Evolutionary conservation across 2,329 filamentous ascomycete species (phyloP).

Genomic region (Sphaerulina vaccinii): DNA sequence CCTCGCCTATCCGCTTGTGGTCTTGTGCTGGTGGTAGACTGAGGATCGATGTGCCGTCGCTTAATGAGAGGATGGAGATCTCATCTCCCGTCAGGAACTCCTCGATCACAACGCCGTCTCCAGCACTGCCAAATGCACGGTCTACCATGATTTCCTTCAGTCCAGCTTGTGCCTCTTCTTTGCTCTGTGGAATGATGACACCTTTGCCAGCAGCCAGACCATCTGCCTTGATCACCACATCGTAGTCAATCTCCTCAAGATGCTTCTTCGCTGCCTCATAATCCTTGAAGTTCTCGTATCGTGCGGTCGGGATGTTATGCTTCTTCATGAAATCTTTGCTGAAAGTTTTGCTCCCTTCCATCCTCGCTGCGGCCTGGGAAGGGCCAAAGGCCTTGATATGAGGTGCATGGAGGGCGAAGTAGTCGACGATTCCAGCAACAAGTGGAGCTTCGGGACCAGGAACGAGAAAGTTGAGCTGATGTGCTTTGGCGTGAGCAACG

Average conservation of each 20-base stretch:
- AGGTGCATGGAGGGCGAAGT: conserved; percentile 60
- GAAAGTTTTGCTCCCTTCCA: conserved; percentile 97
- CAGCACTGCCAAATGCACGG: conserved; percentile 80
- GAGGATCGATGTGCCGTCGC: conserved; percentile 80
- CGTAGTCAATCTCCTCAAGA: conserved; percentile 66
- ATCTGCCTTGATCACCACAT: conserved; percentile 89
- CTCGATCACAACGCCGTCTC: conserved; percentile 90
- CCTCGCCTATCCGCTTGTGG: conserved; percentile 92
- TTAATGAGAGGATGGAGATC: conserved; percentile 86
- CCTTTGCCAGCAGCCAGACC: conserved; percentile 94
- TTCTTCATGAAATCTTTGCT: conserved; percentile 97
- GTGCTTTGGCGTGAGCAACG: conserved; percentile 69
- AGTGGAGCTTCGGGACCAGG: conserved; percentile 92
- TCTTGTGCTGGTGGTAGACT: conserved; percentile 90
- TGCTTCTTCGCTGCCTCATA: conserved; percentile 54
- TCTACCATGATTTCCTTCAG: conserved; percentile 88
- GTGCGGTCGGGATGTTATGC: conserved; percentile 84
- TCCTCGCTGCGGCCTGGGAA: conserved; percentile 74
- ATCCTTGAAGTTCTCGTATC: conserved; percentile 75
- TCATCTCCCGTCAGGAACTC: conserved; percentile 91
- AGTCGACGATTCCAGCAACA: conserved; percentile 82
- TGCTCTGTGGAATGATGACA: conserved; percentile 80
- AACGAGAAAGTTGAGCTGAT: conserved; percentile 77
- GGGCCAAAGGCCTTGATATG: conserved; percentile 80
- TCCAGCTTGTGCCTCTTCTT: conserved; percentile 77